Base-by-base conservation (phyloP, 768 basidiomycete species). In the Leucosporidium yakuticum region DNA sequence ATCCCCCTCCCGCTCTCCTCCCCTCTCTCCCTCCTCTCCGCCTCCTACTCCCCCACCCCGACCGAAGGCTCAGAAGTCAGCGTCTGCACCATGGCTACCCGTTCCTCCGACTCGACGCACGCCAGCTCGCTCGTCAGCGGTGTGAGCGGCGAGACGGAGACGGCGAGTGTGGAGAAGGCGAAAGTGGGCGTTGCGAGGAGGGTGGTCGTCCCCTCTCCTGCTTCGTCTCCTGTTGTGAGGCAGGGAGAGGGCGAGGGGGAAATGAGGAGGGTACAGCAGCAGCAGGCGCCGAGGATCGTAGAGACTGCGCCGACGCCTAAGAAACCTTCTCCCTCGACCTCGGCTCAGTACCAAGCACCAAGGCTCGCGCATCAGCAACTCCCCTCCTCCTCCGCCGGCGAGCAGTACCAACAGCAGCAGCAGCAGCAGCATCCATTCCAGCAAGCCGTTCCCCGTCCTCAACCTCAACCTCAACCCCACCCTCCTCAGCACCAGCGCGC, bases 71-170 rank as follows among this genome's bases (percentile, higher is more conserved):
- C 58, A 29, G 65, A 39, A 19, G 5, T 67, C 23, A 66, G 63
- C 15, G 50, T 65, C 61, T 64, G 62, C 21, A 70, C 69, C 39
- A 70, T 70, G 65, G 69, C 69, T 39, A 70, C 69, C 1, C 53
- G 69, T 2, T 70, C 69, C 54, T 63, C 62, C 65, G 36, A 49
- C 15, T 70, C 69, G 23, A 70, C 69, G 2, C 63, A 70, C 32
- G 60, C 69, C 0, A 48, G 27, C 29, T 32, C 47, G 17, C 47
- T 63, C 32, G 53, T 61, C 17, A 44, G 39, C 39, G 39, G 39
- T 44, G 39, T 44, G 39, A 44, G 39, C 14, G 39, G 39, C 3
- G 39, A 44, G 39, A 44, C 39, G 14, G 39, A 44, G 39, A 44
- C 39, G 39, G 39, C 39, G 39, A 44, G 39, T 44, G 39, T 44